Conservation (phyloP, 352 stramenopile species). For the Pythium brassicae region DNA sequence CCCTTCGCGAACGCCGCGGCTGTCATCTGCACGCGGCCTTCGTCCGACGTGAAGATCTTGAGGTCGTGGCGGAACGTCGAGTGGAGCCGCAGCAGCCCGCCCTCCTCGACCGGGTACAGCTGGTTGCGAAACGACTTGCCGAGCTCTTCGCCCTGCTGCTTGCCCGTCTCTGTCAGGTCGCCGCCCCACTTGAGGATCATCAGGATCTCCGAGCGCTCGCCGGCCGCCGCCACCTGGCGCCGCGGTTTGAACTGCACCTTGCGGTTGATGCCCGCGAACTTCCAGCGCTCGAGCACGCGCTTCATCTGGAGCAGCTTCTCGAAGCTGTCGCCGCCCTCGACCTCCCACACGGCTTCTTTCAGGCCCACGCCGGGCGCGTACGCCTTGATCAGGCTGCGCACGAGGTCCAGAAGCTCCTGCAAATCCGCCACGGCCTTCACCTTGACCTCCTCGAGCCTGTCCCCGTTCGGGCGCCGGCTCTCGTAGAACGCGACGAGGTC, state of each 20-base stretch:
- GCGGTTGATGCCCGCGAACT: conserved; percentile 96
- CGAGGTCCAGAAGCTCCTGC: conserved; percentile 76
- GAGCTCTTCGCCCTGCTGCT: conserved; percentile 94
- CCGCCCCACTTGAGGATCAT: conserved; percentile 99
- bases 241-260: conserved; percentile 92
- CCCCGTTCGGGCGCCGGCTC: conserved; percentile 42
- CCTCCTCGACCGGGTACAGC: conserved; percentile 87
- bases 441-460: conserved; percentile 84
- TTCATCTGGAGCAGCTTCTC: conserved; percentile 95
- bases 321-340: conserved; percentile 82
- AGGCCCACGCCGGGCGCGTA: conserved; percentile 74
- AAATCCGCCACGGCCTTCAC: conserved; percentile 79
- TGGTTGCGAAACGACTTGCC: conserved; percentile 90
- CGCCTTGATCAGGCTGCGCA: conserved; percentile 76
- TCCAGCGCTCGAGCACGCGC: conserved; percentile 95
- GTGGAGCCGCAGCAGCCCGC: conserved; percentile 97
- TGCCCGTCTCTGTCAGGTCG: conserved; percentile 97
- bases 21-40: conserved; percentile 99
- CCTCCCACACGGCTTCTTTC: conserved; percentile 84
- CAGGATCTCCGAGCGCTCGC: conserved; percentile 88
- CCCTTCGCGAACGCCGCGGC: conserved; percentile 99
- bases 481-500: conserved; percentile 85
- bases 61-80: conserved; percentile 99
- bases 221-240: conserved; percentile 35
- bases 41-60: conserved; percentile 99